A percentile compares a stretch with the other conserved stretches of the same genome.
Evolutionary conservation across 345 rosid species (phyloP).

Genomic region (Hibiscus mutabilis): DNA sequence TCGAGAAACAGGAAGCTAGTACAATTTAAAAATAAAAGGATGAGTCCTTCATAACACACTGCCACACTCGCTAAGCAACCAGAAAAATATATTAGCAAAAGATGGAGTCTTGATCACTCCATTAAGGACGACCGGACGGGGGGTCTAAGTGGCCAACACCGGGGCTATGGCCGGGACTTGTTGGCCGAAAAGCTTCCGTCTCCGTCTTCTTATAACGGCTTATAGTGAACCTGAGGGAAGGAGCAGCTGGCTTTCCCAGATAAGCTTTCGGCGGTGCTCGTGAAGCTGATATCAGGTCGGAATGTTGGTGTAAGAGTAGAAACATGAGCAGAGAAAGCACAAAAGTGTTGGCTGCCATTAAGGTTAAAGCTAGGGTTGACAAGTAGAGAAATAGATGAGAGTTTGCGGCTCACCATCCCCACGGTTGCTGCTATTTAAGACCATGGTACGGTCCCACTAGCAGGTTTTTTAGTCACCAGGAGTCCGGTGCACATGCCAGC

Average conservation of each 20-base stretch:
- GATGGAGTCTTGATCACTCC: neutral
- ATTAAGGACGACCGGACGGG: constrained; percentile 11
- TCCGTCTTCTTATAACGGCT: constrained; percentile 24
- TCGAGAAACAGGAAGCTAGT: neutral
- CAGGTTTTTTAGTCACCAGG: constrained; percentile 2
- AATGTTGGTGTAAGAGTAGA: constrained; percentile 18
- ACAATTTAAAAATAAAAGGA: neutral
- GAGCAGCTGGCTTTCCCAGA: constrained; percentile 10
- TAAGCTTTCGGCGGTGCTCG: neutral
- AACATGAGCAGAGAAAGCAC: constrained; percentile 8
- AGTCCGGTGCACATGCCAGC: constrained; percentile 20
- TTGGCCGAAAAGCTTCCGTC: constrained; percentile 33
- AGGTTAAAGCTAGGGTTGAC: neutral
- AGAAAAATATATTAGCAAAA: too few species aligned
- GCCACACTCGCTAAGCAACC: neutral
- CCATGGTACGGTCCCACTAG: constrained; percentile 17
- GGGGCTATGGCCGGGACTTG: constrained; percentile 46
- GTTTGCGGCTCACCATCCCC: neutral
- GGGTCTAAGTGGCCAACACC: constrained; percentile 35
- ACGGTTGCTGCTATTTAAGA: constrained; percentile 23
- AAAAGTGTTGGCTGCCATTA: constrained; percentile 13
- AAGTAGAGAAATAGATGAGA: neutral
- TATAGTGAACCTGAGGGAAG: neutral
- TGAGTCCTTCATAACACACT: neutral
- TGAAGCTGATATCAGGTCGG: constrained; percentile 17